A percentile compares a stretch with the other conserved stretches of the same genome.
These are phyloP conservation scores for Arabidopsis hybrid DNA, from an alignment of 441 rosid genomes.

Conservation along the genomic window DNA sequence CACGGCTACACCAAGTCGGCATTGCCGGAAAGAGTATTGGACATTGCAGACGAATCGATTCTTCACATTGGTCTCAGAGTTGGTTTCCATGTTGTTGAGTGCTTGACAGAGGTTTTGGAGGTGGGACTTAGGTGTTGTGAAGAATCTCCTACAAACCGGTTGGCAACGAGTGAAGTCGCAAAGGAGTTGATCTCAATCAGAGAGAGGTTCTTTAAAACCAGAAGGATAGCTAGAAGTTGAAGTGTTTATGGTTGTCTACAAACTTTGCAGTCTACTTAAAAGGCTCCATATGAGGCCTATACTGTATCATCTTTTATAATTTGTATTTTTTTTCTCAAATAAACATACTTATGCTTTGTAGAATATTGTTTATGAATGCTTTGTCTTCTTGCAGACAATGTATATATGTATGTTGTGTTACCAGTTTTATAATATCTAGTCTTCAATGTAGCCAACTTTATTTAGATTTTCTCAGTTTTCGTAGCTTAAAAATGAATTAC, in stretches of 20 bases:
- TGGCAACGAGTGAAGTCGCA: neutral
- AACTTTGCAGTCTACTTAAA: neutral
- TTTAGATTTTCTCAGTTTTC: neutral
- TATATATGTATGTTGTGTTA: neutral
- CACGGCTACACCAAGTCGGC: too few species aligned
- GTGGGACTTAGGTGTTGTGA: slow-evolving; percentile 28
- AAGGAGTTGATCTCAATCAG: slow-evolving; percentile 21
- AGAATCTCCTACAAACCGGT: neutral
- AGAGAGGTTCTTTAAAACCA: slow-evolving; percentile 18
- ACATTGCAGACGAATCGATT: too few species aligned
- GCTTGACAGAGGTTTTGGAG: slow-evolving; percentile 12
- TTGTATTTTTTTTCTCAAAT: neutral
- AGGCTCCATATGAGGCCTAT: neutral
- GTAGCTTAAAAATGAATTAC: neutral
- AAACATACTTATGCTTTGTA: neutral
- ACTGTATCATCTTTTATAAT: neutral
- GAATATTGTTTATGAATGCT: neutral
- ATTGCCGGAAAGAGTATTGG: too few species aligned
- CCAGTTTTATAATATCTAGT: neutral
- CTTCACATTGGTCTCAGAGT: neutral
- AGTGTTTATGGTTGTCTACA: neutral
- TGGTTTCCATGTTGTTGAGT: slow-evolving; percentile 13
- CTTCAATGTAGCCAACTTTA: neutral
- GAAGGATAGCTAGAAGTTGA: neutral
- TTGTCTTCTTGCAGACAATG: neutral